A percentile compares a stretch with the other conserved stretches of the same genome.
Evolutionary conservation across 768 basidiomycete genomes (phyloP).

Genomic region (Amanita brunnescens): DNA sequence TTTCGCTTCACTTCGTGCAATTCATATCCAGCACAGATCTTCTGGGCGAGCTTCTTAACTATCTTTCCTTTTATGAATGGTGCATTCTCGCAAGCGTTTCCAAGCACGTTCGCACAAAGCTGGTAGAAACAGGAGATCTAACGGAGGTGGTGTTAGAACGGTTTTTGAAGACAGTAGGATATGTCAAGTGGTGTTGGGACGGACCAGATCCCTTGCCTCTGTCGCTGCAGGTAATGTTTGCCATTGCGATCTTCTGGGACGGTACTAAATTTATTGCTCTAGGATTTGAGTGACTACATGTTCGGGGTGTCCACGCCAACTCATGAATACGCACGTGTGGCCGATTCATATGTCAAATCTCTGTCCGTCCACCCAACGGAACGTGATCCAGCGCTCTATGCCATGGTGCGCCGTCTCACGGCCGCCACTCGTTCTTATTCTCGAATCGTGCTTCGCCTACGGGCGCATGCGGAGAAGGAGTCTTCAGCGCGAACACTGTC

Average conservation of each 20-base stretch:
- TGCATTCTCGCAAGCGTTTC: slow-evolving; percentile 49
- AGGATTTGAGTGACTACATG: slow-evolving; percentile 80
- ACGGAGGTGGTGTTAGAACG: slow-evolving; percentile 62
- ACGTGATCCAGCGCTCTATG: slow-evolving; percentile 30
- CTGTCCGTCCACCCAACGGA: slow-evolving; percentile 31
- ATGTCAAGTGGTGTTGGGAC: slow-evolving; percentile 54
- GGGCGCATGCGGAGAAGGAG: slow-evolving; percentile 68
- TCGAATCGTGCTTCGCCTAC: slow-evolving; percentile 68
- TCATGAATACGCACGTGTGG: slow-evolving; percentile 60
- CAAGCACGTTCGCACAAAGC: slow-evolving; percentile 38
- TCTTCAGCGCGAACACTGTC: slow-evolving; percentile 19
- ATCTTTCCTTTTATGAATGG: slow-evolving; percentile 69
- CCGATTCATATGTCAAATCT: slow-evolving; percentile 49
- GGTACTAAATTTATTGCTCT: slow-evolving; percentile 9
- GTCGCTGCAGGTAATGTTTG: slow-evolving; percentile 45
- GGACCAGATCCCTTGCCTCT: slow-evolving; percentile 55
- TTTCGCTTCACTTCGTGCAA: slow-evolving; percentile 40
- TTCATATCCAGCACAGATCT: slow-evolving; percentile 49
- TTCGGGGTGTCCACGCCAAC: slow-evolving; percentile 68
- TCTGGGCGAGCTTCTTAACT: slow-evolving; percentile 45
- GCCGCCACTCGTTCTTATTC: slow-evolving; percentile 69
- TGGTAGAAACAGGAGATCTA: slow-evolving; percentile 42
- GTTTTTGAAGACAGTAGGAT: slow-evolving; percentile 65
- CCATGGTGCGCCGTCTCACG: slow-evolving; percentile 42
- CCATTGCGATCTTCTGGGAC: background rate